Evolutionary conservation across 352 stramenopile species (phyloP).

Genomic region (Globisporangium yorkense): DNA sequence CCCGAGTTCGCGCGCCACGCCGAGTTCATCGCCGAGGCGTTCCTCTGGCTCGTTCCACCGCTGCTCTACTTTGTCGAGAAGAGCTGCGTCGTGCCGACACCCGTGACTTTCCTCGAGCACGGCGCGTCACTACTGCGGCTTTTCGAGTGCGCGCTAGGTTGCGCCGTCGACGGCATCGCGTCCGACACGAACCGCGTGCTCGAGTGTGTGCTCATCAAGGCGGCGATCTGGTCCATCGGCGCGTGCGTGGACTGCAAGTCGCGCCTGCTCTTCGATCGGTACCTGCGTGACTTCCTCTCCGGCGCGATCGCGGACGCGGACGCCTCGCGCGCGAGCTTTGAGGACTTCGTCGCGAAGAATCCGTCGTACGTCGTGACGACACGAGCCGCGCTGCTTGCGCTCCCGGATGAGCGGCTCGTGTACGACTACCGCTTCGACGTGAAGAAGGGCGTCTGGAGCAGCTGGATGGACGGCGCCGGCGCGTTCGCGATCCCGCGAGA

Average conservation of each 20-base stretch:
- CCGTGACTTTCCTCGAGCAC: constrained; percentile 89
- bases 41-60: constrained; percentile 88
- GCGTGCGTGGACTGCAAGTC: constrained; percentile 87
- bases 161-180: constrained; percentile 34
- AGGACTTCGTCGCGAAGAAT: constrained; percentile 86
- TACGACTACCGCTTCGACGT: constrained; percentile 91
- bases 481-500: constrained; percentile 62
- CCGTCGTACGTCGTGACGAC: constrained; percentile 49
- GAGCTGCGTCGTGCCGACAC: constrained; percentile 71
- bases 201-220: constrained; percentile 86
- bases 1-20: constrained; percentile 24
- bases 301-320: constrained; percentile 28
- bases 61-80: constrained; percentile 93
- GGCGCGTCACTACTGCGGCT: constrained; percentile 78
- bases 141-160: constrained; percentile 76
- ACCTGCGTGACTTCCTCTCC: constrained; percentile 66
- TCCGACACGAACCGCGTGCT: constrained; percentile 72
- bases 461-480: constrained; percentile 58
- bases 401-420: constrained; percentile 69
- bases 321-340: constrained; percentile 42
- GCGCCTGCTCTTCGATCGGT: constrained; percentile 77
- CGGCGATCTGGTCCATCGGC: constrained; percentile 89
- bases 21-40: constrained; percentile 64
- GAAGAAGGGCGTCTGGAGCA: constrained; percentile 76
- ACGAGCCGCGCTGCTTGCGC: constrained; percentile 24